These are phyloP conservation scores for Podila epicladia DNA, from an alignment of 192 early-diverging fungal genomes.

Conservation along the genomic window DNA sequence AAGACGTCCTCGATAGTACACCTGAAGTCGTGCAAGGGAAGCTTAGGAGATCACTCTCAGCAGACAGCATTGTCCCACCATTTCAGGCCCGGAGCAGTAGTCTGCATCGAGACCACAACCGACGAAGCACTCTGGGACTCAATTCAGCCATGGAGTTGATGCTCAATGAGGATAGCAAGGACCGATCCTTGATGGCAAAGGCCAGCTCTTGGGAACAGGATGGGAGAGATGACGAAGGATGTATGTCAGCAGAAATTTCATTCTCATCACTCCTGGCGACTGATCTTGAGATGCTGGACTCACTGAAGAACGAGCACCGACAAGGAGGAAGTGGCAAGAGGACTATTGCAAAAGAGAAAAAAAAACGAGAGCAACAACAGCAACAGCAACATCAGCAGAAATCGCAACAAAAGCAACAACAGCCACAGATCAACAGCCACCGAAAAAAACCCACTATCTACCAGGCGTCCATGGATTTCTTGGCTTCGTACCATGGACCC, in stretches of 20 bases:
- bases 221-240: background rate
- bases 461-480: background rate
- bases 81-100: background rate
- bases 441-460: background rate
- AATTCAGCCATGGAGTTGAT: background rate
- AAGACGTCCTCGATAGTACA: no score
- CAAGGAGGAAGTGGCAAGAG: background rate
- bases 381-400: background rate
- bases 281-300: conserved; percentile 1
- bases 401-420: background rate
- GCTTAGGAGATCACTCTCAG: background rate
- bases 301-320: background rate
- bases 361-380: background rate
- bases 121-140: background rate
- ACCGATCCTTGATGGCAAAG: background rate
- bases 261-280: background rate
- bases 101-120: background rate
- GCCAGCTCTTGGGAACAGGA: background rate
- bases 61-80: background rate
- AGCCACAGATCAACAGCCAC: background rate
- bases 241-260: background rate
- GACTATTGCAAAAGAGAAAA: background rate
- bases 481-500: background rate
- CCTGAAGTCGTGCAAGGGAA: no score
- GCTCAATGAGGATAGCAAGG: background rate